Base-by-base conservation (phyloP, 192 early-diverging fungal genomes). In the Chytriomyces sp. region DNA sequence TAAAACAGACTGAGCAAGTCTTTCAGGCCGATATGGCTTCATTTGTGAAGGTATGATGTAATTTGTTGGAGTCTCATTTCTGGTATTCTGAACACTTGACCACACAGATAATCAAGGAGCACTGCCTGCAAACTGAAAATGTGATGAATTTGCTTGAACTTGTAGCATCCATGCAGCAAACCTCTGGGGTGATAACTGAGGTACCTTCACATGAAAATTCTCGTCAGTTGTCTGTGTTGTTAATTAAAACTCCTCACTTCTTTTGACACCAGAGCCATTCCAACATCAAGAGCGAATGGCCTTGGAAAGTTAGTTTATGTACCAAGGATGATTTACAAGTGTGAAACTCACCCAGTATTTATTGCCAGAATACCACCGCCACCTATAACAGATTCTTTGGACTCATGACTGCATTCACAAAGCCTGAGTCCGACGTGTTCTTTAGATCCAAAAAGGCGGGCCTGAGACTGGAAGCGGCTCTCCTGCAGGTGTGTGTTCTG, bases 201-300 rank as follows among this genome's bases (percentile, higher is more conserved):
- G 18, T 64, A 5, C 53, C 13, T 20, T n/a, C 53, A 0, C 5
- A 3, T n/a, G 53, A 57, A 20, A 57, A 13, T n/a, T 18, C 10
- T 64, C 10, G 4, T 5, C 11, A 1, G 10, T 64, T 11, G 26
- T 35, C 63, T 0, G 10, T 64, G 63, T 35, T 35, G n/a, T n/a
- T n/a, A n/a, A n/a, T n/a, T 35, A 2, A 35, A 1, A 4, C 2
- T 2, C 35, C 35, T 35, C 35, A 35, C 35, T 35, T 35, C 35
- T 4, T 35, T 35, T 35, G 35, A 35, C 35, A 35, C 35, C 35
- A 67, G 65, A 67, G 43, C 11, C 65, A 35, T 44, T 67, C 65
- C 9, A 67, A 67, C 46, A 45, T 67, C 44, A 26, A 16, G 16
- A 67, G 65, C 7, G 65, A 67, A 35, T 67, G 65, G 65, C 65